Base-by-base conservation (phyloP, 139 green algal species). In the Chlorella vulgaris region DNA sequence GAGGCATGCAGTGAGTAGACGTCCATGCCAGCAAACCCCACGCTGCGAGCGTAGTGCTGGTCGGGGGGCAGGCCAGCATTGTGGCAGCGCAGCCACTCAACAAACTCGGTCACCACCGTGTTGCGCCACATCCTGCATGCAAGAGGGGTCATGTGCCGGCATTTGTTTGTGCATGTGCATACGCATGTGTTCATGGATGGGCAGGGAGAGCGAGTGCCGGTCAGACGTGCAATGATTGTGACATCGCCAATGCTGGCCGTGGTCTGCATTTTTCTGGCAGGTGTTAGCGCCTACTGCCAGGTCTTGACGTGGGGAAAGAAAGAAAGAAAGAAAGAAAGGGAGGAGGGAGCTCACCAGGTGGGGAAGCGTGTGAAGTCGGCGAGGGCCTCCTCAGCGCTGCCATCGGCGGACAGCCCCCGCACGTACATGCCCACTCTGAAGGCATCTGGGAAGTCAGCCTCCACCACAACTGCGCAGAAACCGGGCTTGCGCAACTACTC, bases 121-220 rank as follows among this genome's bases (percentile, higher is more conserved):
- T 94, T 94, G 76, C 90, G 78, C 91, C 91, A 94, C 90, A 93
- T 93, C 90, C 73, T 79, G 71, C 42, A 19, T 8, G 35, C 0
- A 2, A 19, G n/a, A n/a, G n/a, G n/a, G n/a, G n/a, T n/a, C n/a
- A n/a, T n/a, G n/a, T n/a, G n/a, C n/a, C n/a, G n/a, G n/a, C n/a
- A n/a, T n/a, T n/a, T n/a, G n/a, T n/a, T n/a, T n/a, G n/a, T n/a
- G n/a, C n/a, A n/a, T n/a, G n/a, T n/a, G n/a, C n/a, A n/a, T n/a
- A n/a, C n/a, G n/a, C n/a, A n/a, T n/a, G n/a, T n/a, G n/a, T n/a
- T n/a, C n/a, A n/a, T n/a, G n/a, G n/a, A n/a, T n/a, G n/a, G n/a
- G n/a, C n/a, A n/a, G n/a, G n/a, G n/a, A n/a, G n/a, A n/a, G n/a
- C n/a, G n/a, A n/a, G n/a, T n/a, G n/a, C n/a, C n/a, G n/a, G n/a